Percentiles rank a stretch among this genome's conserved stretches.
phyloP scores from a whole-genome alignment of 208 protist genomes.

The Acanthamoeba sp. region DNA sequence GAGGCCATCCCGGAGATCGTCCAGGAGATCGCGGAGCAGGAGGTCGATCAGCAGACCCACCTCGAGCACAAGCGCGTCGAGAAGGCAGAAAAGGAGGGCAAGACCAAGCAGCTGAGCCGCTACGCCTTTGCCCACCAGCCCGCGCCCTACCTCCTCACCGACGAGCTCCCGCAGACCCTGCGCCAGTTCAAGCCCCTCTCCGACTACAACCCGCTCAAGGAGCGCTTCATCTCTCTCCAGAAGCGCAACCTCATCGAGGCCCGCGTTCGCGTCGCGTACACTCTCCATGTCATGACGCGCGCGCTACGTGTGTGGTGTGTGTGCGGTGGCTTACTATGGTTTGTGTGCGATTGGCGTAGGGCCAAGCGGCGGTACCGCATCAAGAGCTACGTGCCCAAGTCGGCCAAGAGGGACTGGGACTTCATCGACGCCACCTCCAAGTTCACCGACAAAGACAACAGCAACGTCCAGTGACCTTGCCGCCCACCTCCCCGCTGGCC shows the following conservation, averaged over 20 bases:
- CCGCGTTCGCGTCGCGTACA: neutral
- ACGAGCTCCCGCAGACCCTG: neutral
- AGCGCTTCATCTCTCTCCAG: constrained; percentile 25
- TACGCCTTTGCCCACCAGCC: neutral
- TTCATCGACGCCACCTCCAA: neutral
- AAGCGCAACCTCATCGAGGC: constrained; percentile 14
- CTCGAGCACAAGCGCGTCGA: neutral
- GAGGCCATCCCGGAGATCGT: neutral
- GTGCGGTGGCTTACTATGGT: too few relatives aligned
- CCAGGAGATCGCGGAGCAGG: neutral
- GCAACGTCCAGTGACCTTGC: too few relatives aligned
- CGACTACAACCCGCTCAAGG: constrained; percentile 28
- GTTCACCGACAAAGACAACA: too few relatives aligned
- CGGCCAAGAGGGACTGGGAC: neutral
- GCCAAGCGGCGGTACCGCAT: neutral
- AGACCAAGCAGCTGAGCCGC: neutral
- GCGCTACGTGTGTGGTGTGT: too few relatives aligned
- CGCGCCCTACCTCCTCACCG: neutral
- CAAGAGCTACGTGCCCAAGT: neutral
- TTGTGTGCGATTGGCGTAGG: too few relatives aligned
- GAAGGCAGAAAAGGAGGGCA: neutral
- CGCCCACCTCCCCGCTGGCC: too few relatives aligned
- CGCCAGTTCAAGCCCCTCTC: neutral
- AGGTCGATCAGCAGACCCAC: neutral
- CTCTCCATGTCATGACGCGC: neutral